Evolutionary conservation across 371 early-diverging fungal genomes (phyloP).

Genomic region (Capillidium heterosporum): DNA sequence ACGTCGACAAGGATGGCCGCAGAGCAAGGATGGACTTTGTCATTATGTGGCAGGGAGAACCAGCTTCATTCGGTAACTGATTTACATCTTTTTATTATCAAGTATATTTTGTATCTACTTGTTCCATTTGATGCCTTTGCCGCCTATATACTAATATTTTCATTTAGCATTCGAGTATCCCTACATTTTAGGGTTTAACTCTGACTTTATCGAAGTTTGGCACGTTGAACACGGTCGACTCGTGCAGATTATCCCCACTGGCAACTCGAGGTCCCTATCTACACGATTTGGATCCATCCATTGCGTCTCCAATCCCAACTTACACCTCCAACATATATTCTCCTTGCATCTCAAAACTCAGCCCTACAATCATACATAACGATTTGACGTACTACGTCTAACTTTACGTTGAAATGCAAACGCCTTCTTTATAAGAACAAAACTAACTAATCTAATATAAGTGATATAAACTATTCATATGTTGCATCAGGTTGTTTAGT

Average conservation of each 20-base stretch:
- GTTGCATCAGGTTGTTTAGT: too few relatives aligned
- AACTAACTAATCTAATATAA: too few relatives aligned
- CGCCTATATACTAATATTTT: too few relatives aligned
- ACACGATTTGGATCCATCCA: slow-evolving; percentile 17
- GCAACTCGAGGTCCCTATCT: slow-evolving; percentile 33
- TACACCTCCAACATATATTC: not conserved
- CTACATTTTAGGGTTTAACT: slow-evolving; percentile 74
- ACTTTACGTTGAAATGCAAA: too few relatives aligned
- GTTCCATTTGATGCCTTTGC: too few relatives aligned
- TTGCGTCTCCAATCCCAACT: slow-evolving; percentile 5
- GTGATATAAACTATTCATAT: too few relatives aligned
- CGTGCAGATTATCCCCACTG: slow-evolving; percentile 37
- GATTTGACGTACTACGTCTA: too few relatives aligned
- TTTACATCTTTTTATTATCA: not conserved
- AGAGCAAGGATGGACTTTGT: slow-evolving; percentile 50
- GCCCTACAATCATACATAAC: too few relatives aligned
- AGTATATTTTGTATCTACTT: too few relatives aligned
- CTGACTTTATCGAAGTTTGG: slow-evolving; percentile 76
- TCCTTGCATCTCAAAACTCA: not conserved
- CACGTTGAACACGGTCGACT: slow-evolving; percentile 59
- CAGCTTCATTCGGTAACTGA: slow-evolving; percentile 41
- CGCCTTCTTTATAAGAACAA: too few relatives aligned
- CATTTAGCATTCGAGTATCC: slow-evolving; percentile 53
- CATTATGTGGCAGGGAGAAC: slow-evolving; percentile 56
- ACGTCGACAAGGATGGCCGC: slow-evolving; percentile 69